A percentile compares a stretch with the other conserved stretches of the same genome.
Evolutionary conservation across 805 yeast genomes (phyloP).

Genomic region (Trichomonascus vanleenenianus): DNA sequence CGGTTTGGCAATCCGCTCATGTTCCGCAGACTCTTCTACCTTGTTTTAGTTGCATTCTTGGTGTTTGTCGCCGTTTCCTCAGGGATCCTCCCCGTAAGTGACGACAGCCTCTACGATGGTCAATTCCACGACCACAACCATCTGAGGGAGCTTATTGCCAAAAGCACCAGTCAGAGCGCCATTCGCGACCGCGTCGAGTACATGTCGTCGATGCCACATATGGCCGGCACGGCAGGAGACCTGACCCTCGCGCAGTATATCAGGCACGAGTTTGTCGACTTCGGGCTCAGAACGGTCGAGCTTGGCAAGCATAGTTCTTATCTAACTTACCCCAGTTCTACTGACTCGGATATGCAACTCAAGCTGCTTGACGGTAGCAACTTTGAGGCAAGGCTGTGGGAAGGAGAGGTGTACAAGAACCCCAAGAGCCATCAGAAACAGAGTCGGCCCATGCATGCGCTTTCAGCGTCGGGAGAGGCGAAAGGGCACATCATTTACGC

Average conservation of each 20-base stretch:
- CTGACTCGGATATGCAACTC: conserved; percentile 22
- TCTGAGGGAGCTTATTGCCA: conserved; percentile 41
- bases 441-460: conserved; percentile 50
- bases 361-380: conserved; percentile 24
- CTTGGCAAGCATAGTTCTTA: conserved; percentile 46
- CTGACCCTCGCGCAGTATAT: conserved; percentile 61
- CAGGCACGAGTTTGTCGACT: conserved; percentile 46
- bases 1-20: conserved; percentile 82
- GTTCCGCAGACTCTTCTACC: conserved; percentile 67
- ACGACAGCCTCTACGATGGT: conserved; percentile 36
- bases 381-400: conserved; percentile 35
- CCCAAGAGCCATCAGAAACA: conserved; percentile 16
- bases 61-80: conserved; percentile 52
- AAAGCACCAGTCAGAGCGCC: conserved; percentile 45
- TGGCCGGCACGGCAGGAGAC: conserved; percentile 86
- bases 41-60: conserved; percentile 51
- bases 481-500: conserved; percentile 52
- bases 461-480: conserved; percentile 52
- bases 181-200: conserved; percentile 65
- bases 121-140: conserved; percentile 55
- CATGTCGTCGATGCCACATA: conserved; percentile 72
- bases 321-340: conserved; percentile 55
- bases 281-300: conserved; percentile 41
- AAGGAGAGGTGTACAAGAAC: conserved; percentile 25
- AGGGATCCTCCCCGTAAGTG: conserved; percentile 40